Percentiles rank a stretch among this genome's conserved stretches.
These are phyloP conservation scores for Spergularia marina DNA, from an alignment of 148 eudicot genomes.

Conservation along the genomic window DNA sequence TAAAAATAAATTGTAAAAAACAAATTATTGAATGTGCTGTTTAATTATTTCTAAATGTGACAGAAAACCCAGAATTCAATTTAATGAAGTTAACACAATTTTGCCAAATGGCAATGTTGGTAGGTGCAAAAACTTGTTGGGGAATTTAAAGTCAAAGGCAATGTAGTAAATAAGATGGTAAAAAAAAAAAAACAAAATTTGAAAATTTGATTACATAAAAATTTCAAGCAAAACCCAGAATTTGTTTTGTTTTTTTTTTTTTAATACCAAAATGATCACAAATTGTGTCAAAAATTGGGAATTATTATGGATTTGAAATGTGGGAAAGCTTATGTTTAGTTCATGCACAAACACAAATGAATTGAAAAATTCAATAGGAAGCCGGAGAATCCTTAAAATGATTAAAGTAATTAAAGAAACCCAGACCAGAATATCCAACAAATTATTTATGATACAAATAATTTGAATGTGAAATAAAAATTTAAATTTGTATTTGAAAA, in stretches of 20 bases:
- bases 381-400: background rate
- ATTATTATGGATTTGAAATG: background rate
- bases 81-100: background rate
- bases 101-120: constrained; percentile 1
- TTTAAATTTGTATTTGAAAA: background rate
- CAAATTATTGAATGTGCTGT: background rate
- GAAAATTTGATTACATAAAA: background rate
- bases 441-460: background rate
- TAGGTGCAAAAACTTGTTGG: background rate
- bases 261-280: background rate
- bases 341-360: background rate
- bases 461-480: background rate
- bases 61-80: constrained; percentile 13
- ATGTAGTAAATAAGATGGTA: constrained; percentile 6
- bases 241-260: no score
- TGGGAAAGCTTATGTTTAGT: constrained; percentile 6
- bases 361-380: constrained; percentile 21
- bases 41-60: background rate
- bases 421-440: constrained; percentile 30
- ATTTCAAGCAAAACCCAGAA: background rate
- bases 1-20: background rate
- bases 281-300: constrained; percentile 9
- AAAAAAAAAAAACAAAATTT: background rate
- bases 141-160: constrained; percentile 15
- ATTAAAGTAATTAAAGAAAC: constrained; percentile 7